Base-by-base conservation (phyloP, 495 filamentous ascomycete species). In the Cudoniella acicularis region DNA sequence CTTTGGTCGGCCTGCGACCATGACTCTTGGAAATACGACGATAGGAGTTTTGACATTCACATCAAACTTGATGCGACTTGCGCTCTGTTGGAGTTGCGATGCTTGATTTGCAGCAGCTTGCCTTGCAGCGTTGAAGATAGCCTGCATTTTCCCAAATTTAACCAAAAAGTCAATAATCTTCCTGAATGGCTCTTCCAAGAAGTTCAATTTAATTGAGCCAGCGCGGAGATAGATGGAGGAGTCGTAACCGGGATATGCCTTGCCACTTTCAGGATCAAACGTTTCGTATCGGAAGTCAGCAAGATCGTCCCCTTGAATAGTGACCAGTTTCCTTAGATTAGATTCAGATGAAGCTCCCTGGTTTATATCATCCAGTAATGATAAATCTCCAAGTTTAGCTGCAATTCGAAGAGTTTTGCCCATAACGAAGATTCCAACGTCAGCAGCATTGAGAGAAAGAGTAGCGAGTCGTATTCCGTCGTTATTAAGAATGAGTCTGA, bases 131-230 rank as follows among this genome's bases (percentile, higher is more conserved):
- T 98, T 98, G 79, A 96, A 98, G 49, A 98, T 92, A 21, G 94
- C 92, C 72, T 98, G 94, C 94, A 98, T 98, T 73, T 96, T 96
- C 57, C 94, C 94, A 67, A 98, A 98, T 64, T 98, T 98, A 65
- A 98, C 90, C 25, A 92, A 77, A 72, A 98, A 98, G 67, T 96
- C 89, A 73, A 98, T 90, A 59, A 98, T 98, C 73, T 98, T 98
- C 43, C 95, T 88, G 75, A 96, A 98, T 3, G 94, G 94, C 69
- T 98, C 94, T 63, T 96, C 91, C 8, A 97, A 70, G 68, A 98
- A 98, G 68, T 96, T 97, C 69, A 98, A 79, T 71, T 94, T 96
- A 69, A 98, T 87, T 0, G 94, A 98, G 3, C 92, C 94, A 25
- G 94, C 91, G 22, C 92, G 83, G 13, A 98, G 73, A 68, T 84